phyloP scores from a whole-genome alignment of 1,139 yeast species.

The Sugiyamaella pinicola region DNA sequence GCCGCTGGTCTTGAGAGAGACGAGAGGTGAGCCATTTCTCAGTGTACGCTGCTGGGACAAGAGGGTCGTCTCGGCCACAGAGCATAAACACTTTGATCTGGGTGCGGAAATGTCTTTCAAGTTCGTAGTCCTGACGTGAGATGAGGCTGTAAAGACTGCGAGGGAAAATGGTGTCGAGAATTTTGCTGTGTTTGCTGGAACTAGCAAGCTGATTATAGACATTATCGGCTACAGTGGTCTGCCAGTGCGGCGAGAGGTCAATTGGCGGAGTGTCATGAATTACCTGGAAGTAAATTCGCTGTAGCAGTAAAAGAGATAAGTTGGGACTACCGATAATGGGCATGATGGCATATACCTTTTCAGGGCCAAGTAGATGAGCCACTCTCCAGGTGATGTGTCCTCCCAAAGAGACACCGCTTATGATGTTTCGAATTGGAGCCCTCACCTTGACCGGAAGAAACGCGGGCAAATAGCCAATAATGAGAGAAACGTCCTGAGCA shows the following conservation, averaged over 20 bases:
- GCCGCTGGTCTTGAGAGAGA: slow-evolving; percentile 1
- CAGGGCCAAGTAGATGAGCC: slow-evolving; percentile 22
- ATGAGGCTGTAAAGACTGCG: slow-evolving; percentile 14
- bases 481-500: slow-evolving; percentile 51
- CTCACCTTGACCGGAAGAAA: slow-evolving; percentile 37
- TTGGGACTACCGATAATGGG: slow-evolving; percentile 30
- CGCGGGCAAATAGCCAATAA: slow-evolving; percentile 54
- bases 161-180: slow-evolving; percentile 19
- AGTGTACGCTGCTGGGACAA: slow-evolving; percentile 27
- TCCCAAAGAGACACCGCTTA: slow-evolving; percentile 28
- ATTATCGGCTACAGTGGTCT: slow-evolving; percentile 11
- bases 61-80: slow-evolving; percentile 27
- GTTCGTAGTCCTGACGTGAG: slow-evolving; percentile 16
- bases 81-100: slow-evolving; percentile 19
- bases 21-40: slow-evolving; percentile 22
- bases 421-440: slow-evolving; percentile 21
- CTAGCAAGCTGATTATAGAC: slow-evolving; percentile 6
- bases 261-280: slow-evolving; percentile 3
- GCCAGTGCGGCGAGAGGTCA: slow-evolving; percentile 9
- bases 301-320: slow-evolving; percentile 24
- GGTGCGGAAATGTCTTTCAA: slow-evolving; percentile 17
- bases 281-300: slow-evolving; percentile 20
- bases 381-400: slow-evolving; percentile 31
- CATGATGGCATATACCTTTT: slow-evolving; percentile 19
- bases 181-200: slow-evolving; percentile 1